Evolutionary conservation across 106 monocot genomes (phyloP), one percentile per base, ranked within the genome.

Genomic region (Posidonia australis): DNA sequence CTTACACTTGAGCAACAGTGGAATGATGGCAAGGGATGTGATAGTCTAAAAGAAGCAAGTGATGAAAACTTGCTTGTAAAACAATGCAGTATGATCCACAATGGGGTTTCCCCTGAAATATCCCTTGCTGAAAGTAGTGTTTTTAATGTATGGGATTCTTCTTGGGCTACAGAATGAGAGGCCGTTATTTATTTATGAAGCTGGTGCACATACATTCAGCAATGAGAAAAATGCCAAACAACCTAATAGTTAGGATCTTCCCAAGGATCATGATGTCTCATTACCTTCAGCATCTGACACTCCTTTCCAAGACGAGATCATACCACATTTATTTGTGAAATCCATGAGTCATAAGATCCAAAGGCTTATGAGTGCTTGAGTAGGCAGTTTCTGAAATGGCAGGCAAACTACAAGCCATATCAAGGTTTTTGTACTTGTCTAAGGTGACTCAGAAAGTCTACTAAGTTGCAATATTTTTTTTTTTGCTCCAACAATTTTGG

Each of bases 301-400:
- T 71, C 17, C 21, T 56, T 27, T 14, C 47, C 48, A 78, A 48
- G 77, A 78, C 78, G 75, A 72, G 27, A 67, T 14, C 81, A 76
- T 60, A 67, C 64, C 0, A 90, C 81, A 46, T 90, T 86, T 56
- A 54, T 90, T 69, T 76, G 74, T 72, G 86, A 78, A 68, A 76
- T 53, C 62, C 48, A 54, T 69, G 72, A 65, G 18, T 54, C 66
- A 20, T 47, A 42, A 14, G 45, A 3, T 23, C 1, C 29, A 52
- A 46, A 74, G 30, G 65, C 64, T 13, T 82, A 69, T 23, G 74
- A 80, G 59, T 65, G 80, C 46, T 72, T 87, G 58, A 80, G 64
- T 28, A 73, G 51, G 25, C 82, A 87, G 63, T 76, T 76, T 60
- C 68, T 59, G 42, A 78, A 65, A 60, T 92, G 92, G 92, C 75